phyloP scores from a whole-genome alignment of 2,329 filamentous ascomycete genomes.

The Nigrospora osmanthi region DNA sequence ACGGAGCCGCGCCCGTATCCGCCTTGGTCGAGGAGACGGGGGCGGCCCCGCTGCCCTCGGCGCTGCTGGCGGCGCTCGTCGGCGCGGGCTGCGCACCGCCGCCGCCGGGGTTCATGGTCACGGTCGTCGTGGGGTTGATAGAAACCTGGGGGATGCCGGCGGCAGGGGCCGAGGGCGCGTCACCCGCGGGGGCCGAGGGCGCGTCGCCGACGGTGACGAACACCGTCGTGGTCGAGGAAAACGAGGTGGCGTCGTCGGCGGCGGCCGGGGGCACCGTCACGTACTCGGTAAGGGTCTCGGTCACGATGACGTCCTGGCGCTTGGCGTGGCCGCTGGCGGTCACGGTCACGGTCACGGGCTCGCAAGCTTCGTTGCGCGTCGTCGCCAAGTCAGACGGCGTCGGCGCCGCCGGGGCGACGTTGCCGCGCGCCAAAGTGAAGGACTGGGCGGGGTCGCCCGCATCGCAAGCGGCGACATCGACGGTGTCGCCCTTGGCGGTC shows the following conservation, averaged over 20 bases:
- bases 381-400: background rate
- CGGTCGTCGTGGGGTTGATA: constrained; percentile 5
- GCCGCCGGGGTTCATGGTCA: background rate
- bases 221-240: constrained; percentile 4
- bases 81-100: background rate
- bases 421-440: constrained; percentile 24
- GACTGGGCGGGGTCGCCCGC: constrained; percentile 30
- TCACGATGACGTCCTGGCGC: background rate
- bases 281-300: background rate
- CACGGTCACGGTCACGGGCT: constrained; percentile 1
- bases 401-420: background rate
- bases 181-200: background rate
- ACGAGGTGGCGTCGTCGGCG: background rate
- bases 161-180: background rate
- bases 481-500: constrained; percentile 29
- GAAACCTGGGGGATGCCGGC: constrained; percentile 4
- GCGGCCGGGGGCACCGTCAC: background rate
- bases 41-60: too few species aligned
- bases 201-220: constrained; percentile 1
- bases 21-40: too few species aligned
- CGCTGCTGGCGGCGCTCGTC: background rate
- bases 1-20: too few species aligned
- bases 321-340: background rate
- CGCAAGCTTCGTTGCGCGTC: background rate
- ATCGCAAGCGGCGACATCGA: constrained; percentile 36